Evolutionary conservation across 2,329 filamentous ascomycete genomes (phyloP).

Genomic region (Rutstroemia sp.): DNA sequence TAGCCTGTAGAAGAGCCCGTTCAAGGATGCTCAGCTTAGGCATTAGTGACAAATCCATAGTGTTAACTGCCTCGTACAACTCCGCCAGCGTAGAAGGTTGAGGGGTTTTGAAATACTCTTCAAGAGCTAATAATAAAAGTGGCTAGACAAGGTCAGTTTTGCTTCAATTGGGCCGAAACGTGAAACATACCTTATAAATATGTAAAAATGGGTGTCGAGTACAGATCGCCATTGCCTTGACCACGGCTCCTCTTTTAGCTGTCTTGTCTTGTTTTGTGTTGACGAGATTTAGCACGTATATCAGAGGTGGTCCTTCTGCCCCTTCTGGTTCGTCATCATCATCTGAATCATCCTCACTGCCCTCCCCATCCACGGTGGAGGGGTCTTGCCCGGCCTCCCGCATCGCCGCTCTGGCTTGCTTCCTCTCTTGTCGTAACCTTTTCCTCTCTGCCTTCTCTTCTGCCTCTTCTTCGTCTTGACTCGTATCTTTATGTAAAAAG

Average conservation of each 20-base stretch:
- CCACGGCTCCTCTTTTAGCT: slow-evolving; percentile 85
- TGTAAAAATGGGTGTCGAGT: slow-evolving; percentile 95
- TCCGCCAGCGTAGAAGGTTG: slow-evolving; percentile 79
- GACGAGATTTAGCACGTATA: slow-evolving; percentile 95
- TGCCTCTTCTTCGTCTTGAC: slow-evolving; percentile 71
- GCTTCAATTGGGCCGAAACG: slow-evolving; percentile 1
- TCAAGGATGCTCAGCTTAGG: slow-evolving; percentile 79
- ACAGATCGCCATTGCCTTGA: slow-evolving; percentile 98
- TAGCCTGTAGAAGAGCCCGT: slow-evolving; percentile 77
- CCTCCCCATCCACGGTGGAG: background rate
- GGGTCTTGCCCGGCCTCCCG: slow-evolving; percentile 37
- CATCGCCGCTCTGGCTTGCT: slow-evolving; percentile 43
- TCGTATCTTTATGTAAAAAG: slow-evolving; percentile 93
- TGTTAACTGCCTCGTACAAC: slow-evolving; percentile 88
- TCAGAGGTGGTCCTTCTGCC: slow-evolving; percentile 79
- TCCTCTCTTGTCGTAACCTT: slow-evolving; percentile 43
- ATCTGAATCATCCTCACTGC: slow-evolving; percentile 33
- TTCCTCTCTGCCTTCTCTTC: slow-evolving; percentile 52
- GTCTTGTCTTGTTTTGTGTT: slow-evolving; percentile 96
- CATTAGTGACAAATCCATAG: slow-evolving; percentile 93
- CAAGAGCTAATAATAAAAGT: slow-evolving; percentile 78
- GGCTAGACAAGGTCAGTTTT: slow-evolving; percentile 47
- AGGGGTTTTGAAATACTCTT: slow-evolving; percentile 94
- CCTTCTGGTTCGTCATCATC: slow-evolving; percentile 54
- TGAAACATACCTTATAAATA: slow-evolving; percentile 77